Conservation (phyloP, 352 stramenopile genomes). For the Phytophthora hybrid region DNA sequence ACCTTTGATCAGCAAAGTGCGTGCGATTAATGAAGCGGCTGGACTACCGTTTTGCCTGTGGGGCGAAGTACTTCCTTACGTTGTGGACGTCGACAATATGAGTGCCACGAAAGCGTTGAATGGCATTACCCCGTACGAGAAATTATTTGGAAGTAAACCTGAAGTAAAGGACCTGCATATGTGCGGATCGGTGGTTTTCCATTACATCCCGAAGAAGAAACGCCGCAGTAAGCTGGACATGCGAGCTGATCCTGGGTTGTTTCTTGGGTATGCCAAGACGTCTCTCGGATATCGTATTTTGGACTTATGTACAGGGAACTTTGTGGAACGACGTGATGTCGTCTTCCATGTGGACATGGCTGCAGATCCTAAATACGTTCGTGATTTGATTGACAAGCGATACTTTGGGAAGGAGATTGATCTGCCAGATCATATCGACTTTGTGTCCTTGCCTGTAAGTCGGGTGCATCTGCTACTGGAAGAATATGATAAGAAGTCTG, state of each 20-base stretch:
- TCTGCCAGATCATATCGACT: not conserved
- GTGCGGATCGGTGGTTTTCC: conserved; percentile 12
- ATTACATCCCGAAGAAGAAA: conserved; percentile 15
- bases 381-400: not conserved
- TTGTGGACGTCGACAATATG: conserved; percentile 18
- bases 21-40: not conserved
- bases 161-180: conserved; percentile 13
- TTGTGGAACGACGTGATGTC: conserved; percentile 9
- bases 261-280: conserved; percentile 11
- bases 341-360: conserved; percentile 13
- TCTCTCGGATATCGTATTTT: conserved; percentile 5
- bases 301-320: conserved; percentile 4
- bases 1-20: not conserved
- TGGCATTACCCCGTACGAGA: conserved; percentile 9
- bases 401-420: not conserved
- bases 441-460: not conserved
- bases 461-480: not conserved
- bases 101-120: conserved; percentile 16
- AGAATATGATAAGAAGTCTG: not conserved
- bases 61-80: conserved; percentile 10
- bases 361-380: not conserved
- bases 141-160: not conserved
- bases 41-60: conserved; percentile 1
- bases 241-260: not conserved
- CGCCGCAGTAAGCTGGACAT: conserved; percentile 1